phyloP scores from a whole-genome alignment of 805 yeast species.

The Blastobotrys attinorum region DNA sequence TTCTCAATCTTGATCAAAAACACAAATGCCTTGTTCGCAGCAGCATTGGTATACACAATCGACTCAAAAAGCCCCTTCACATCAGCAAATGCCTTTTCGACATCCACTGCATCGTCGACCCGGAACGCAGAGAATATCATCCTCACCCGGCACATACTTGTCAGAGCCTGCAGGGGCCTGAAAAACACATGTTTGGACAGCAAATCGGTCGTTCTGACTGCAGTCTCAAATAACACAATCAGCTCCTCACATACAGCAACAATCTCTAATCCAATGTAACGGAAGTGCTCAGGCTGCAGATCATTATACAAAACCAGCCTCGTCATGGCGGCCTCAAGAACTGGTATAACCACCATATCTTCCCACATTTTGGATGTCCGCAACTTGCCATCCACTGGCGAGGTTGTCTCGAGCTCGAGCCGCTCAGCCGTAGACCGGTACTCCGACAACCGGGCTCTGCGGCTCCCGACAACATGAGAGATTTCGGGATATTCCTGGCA shows the following conservation, averaged over 20 bases:
- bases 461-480: too few species aligned
- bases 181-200: slow-evolving; percentile 1
- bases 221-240: background rate
- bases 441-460: too few species aligned
- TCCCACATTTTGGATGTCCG: background rate
- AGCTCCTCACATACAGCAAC: background rate
- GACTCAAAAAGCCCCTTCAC: background rate
- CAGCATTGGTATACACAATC: background rate
- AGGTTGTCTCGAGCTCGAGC: too few species aligned
- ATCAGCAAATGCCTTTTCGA: slow-evolving; percentile 8
- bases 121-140: slow-evolving; percentile 15
- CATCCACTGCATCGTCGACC: slow-evolving; percentile 22
- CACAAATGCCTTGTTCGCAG: background rate
- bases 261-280: background rate
- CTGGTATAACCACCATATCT: background rate
- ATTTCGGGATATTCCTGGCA: too few species aligned
- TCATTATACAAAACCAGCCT: too few species aligned
- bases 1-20: background rate
- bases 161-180: slow-evolving; percentile 17
- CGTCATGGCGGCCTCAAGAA: too few species aligned
- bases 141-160: slow-evolving; percentile 13
- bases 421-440: too few species aligned
- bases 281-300: too few species aligned
- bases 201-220: background rate
- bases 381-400: too few species aligned